A percentile compares a stretch with the other conserved stretches of the same genome.
Conservation (phyloP, 2,329 filamentous ascomycete species). For the Fusarium protoensiforme region DNA sequence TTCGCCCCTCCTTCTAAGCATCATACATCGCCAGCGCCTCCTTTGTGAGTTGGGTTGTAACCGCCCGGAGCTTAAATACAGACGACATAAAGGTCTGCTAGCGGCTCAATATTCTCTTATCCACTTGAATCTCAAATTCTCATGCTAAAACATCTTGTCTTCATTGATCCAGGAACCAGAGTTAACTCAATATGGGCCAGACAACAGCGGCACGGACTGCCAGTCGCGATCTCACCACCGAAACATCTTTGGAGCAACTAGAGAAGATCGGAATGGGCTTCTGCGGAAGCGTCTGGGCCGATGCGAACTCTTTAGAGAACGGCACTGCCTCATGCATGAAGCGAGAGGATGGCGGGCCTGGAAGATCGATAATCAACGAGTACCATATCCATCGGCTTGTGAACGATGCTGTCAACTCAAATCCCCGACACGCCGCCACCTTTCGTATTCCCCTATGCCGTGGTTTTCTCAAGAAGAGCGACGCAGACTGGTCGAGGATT, state of each 20-base stretch:
- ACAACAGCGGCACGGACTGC: neutral
- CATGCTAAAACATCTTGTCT: neutral
- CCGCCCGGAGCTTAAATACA: neutral
- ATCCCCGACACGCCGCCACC: neutral
- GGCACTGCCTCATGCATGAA: slow-evolving; percentile 26
- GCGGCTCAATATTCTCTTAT: neutral
- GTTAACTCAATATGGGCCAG: neutral
- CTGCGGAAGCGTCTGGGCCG: slow-evolving; percentile 30
- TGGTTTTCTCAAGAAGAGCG: slow-evolving; percentile 8
- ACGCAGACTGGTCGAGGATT: slow-evolving; percentile 23
- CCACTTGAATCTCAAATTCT: neutral
- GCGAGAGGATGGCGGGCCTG: slow-evolving; percentile 23
- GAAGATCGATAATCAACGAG: slow-evolving; percentile 27
- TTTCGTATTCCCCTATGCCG: slow-evolving; percentile 5
- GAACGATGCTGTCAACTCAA: neutral
- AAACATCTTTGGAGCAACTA: slow-evolving; percentile 22
- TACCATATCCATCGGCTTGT: slow-evolving; percentile 22
- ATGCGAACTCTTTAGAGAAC: neutral
- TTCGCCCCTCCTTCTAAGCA: neutral
- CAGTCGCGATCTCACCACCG: neutral
- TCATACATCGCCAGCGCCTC: neutral
- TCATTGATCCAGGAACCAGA: neutral
- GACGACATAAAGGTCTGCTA: neutral
- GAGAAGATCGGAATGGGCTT: slow-evolving; percentile 19
- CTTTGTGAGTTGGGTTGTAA: neutral